Conservation (phyloP, 345 rosid species). For the Psidium friedrichsthalianum region DNA sequence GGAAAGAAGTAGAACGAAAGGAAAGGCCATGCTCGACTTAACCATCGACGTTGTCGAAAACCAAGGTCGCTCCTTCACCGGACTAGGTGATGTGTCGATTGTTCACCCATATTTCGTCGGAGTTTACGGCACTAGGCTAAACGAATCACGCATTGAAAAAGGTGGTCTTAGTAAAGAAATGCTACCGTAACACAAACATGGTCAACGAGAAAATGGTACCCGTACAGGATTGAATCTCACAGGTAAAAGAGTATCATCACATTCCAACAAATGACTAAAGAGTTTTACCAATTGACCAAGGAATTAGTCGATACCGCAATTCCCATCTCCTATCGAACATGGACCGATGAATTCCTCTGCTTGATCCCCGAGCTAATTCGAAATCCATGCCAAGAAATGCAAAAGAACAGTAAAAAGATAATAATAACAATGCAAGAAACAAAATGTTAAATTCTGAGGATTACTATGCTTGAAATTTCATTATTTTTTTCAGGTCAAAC, state of each 20-base stretch:
- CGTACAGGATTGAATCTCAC: background rate
- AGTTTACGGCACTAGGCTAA: background rate
- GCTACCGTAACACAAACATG: background rate
- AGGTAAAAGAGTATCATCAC: background rate
- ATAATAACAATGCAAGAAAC: background rate
- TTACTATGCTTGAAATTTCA: background rate
- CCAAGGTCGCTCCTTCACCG: background rate
- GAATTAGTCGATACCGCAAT: background rate
- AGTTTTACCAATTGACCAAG: background rate
- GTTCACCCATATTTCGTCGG: background rate
- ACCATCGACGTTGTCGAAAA: background rate
- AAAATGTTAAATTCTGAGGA: background rate
- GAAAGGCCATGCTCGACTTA: background rate
- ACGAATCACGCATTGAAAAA: background rate
- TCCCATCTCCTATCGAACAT: background rate
- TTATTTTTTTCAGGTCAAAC: too few species aligned
- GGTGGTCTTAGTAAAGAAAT: background rate
- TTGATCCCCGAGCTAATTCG: background rate
- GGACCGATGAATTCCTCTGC: background rate
- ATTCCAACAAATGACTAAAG: background rate
- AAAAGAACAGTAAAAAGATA: too few species aligned
- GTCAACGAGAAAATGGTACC: background rate
- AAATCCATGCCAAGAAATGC: too few species aligned
- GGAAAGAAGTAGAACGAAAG: background rate
- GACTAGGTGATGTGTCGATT: background rate